Conservation (phyloP, 768 basidiomycete species). For the Neoboletus magnificus region DNA sequence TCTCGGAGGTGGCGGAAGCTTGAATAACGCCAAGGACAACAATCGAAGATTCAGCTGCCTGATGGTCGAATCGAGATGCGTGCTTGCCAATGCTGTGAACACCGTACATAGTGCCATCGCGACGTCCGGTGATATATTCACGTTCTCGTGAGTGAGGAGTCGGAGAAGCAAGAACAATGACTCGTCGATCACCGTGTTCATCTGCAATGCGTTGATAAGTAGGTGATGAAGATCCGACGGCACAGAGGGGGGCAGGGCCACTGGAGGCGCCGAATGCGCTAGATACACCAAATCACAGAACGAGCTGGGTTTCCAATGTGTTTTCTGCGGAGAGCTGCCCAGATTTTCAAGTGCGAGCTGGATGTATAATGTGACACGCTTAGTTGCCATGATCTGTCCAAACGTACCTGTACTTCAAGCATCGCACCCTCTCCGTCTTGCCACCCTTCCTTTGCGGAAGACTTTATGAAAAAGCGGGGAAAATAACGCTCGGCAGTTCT, state of each 20-base stretch:
- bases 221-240: constrained; percentile 36
- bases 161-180: constrained; percentile 53
- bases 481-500: constrained; percentile 43
- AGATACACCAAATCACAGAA: constrained; percentile 25
- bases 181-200: constrained; percentile 55
- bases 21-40: constrained; percentile 50
- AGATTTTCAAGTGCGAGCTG: constrained; percentile 36
- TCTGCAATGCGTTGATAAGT: constrained; percentile 50
- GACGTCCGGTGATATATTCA: constrained; percentile 41
- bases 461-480: constrained; percentile 42
- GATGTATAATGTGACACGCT: background rate
- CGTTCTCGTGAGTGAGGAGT: constrained; percentile 9
- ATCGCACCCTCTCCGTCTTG: constrained; percentile 40
- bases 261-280: constrained; percentile 19
- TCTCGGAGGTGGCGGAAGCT: constrained; percentile 45
- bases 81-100: constrained; percentile 56
- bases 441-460: constrained; percentile 34
- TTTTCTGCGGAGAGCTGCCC: constrained; percentile 12
- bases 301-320: constrained; percentile 24
- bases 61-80: constrained; percentile 54
- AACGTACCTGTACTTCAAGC: constrained; percentile 39
- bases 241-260: constrained; percentile 8
- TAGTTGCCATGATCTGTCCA: background rate
- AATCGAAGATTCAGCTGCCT: constrained; percentile 63
- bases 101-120: constrained; percentile 46